Base-by-base conservation (phyloP, 139 green algal genomes). In the Closterium sp. region DNA sequence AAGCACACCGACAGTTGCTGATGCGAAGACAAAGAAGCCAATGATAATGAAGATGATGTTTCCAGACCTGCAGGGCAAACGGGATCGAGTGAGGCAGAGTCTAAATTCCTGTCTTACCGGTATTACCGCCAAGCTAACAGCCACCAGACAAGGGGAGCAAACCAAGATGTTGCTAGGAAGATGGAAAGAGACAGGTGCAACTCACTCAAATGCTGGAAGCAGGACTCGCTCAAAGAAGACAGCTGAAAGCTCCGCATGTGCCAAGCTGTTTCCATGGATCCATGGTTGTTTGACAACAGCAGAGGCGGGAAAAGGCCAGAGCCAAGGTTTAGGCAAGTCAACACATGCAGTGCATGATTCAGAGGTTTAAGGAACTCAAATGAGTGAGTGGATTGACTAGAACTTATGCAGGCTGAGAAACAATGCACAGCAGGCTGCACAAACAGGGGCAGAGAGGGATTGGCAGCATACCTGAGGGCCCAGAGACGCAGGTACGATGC, bases 401-500 rank as follows among this genome's bases (percentile, higher is more conserved):
- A n/a, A n/a, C n/a, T n/a, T n/a, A n/a, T n/a, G n/a, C n/a, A n/a
- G n/a, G n/a, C n/a, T 32, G 16, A 33, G 6, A 89, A 89, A 89
- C 21, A 89, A 2, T 16, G 87, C 23, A 66, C 0, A 89, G 34
- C 34, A 89, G 23, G 31, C 7, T 8, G 19, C 25, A 90, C 31
- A 85, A 86, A 31, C 32, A 87, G 87, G 34, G 35, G 25, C n/a
- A 90, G 86, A 90, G 86, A 90, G 31, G 32, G 0, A 33, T 91
- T 3, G 8, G 34, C n/a, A 38, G 12, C 91, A 34, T 33, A 94
- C 91, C 91, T 94, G 33, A 99, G 96, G 21, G 98, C 98, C 98
- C 98, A 99, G 88, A 99, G 96, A 33, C 98, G 97, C 89, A 99
- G 95, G 95, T 99, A 99, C n/a, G 95, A 98, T 32, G 98, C 98